Base-by-base conservation (phyloP, 768 basidiomycete genomes). In the Kwoniella pini region DNA sequence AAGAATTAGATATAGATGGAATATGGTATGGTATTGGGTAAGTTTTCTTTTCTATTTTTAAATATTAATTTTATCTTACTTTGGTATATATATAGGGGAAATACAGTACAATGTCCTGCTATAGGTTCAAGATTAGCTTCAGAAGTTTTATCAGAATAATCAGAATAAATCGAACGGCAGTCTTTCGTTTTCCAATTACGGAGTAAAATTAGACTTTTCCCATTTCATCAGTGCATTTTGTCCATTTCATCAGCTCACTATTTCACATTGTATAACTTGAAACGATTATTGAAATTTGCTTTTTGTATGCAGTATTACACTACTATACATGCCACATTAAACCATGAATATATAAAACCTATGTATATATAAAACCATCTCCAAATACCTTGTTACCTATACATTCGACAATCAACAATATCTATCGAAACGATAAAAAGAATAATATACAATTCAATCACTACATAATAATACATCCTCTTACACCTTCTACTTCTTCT, bases 21-120 rank as follows among this genome's bases (percentile, higher is more conserved):
- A 67, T 91, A 60, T 83, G 84, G 60, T 80, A 91, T 28, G 89
- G 85, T 0, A 84, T 85, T 4, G 90, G 69, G 59, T 53, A 27
- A 39, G 60, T 60, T 31, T 57, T 54, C 60, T 38, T 19, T 55
- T 21, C 13, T 53, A 3, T 22, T n/a, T 5, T 13, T 19, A 42
- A 9, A 13, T 11, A 7, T 19, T 7, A 17, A 42, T 5, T 13
- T 42, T 7, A 42, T 42, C 7, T n/a, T n/a, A n/a, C n/a, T 17
- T 6, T 42, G 40, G 19, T 42, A 10, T 9, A 13, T 42, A 7
- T 21, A 15, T 28, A 44, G 54, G n/a, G 46, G 48, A n/a, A 27
- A 44, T 31, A 49, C 57, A 4, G 39, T 36, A 36, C 33, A 36
- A 36, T 7, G 38, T 2, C 89, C 91, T 0, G 91, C 88, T 1